phyloP scores from a whole-genome alignment of 2,329 filamentous ascomycete genomes.

The Sarocladium oryzae region DNA sequence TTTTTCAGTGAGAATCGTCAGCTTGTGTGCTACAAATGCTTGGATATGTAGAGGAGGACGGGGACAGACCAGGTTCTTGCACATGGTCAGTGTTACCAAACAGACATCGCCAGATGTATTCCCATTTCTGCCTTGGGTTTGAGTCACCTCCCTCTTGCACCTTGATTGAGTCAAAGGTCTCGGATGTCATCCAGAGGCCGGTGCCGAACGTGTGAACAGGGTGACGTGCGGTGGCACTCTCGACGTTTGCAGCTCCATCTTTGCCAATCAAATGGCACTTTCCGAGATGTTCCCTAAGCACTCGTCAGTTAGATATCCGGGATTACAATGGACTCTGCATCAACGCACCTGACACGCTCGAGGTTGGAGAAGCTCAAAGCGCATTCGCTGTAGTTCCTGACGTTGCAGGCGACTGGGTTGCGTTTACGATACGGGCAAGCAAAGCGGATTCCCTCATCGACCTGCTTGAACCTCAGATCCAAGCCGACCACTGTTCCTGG shows the following conservation, averaged over 20 bases:
- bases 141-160: background rate
- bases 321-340: background rate
- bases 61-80: background rate
- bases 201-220: background rate
- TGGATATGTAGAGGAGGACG: too few relatives aligned
- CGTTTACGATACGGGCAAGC: background rate
- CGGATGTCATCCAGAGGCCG: background rate
- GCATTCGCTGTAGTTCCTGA: background rate
- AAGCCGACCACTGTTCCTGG: background rate
- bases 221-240: background rate
- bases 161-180: background rate
- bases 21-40: too few relatives aligned
- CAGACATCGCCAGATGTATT: background rate
- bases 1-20: too few relatives aligned
- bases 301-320: background rate
- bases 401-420: background rate
- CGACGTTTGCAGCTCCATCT: background rate
- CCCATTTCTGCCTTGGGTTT: background rate
- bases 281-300: background rate
- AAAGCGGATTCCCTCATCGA: background rate
- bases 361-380: background rate
- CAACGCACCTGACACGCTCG: background rate
- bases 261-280: background rate
- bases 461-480: background rate
- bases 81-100: background rate